Percentiles rank a stretch among this genome's conserved stretches.
Evolutionary conservation across 257 asterid species (phyloP).

Genomic region (Solanum acaule): DNA sequence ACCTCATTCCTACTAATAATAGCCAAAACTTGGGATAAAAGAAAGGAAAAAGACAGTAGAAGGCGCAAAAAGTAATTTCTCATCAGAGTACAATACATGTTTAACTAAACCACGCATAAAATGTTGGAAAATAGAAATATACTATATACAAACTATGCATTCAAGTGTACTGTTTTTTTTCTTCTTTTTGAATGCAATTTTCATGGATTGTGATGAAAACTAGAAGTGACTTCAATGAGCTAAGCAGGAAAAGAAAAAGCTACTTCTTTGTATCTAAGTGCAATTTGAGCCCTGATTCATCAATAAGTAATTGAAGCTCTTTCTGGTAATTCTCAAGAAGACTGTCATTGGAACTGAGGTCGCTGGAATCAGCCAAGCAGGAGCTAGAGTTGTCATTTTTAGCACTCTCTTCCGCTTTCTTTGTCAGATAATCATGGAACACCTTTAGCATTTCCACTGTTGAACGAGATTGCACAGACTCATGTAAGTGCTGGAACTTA

Average conservation of each 20-base stretch:
- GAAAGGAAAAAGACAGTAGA: neutral
- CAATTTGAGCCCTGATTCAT: conserved; percentile 39
- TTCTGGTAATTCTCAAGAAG: conserved; percentile 22
- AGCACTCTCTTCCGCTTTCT: conserved; percentile 13
- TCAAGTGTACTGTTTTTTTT: neutral
- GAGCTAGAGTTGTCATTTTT: conserved; percentile 9
- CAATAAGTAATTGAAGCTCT: conserved; percentile 39
- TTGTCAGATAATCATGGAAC: conserved; percentile 32
- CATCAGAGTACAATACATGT: neutral
- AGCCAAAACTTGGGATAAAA: neutral
- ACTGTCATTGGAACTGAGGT: conserved; percentile 8
- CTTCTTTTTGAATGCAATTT: neutral
- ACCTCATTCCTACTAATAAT: neutral
- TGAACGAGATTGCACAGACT: conserved; percentile 40
- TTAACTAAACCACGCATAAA: neutral
- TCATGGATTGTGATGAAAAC: neutral
- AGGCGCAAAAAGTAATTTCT: neutral
- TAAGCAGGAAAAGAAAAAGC: neutral
- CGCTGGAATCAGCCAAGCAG: conserved; percentile 4
- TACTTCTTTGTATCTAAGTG: conserved; percentile 4
- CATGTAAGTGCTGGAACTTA: conserved; percentile 35
- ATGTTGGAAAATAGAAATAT: neutral
- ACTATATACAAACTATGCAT: neutral
- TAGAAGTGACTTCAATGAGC: neutral
- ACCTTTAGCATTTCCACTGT: conserved; percentile 43